Evolutionary conservation across 2,329 filamentous ascomycete genomes (phyloP).

Genomic region (Cladorrhinum sp.): DNA sequence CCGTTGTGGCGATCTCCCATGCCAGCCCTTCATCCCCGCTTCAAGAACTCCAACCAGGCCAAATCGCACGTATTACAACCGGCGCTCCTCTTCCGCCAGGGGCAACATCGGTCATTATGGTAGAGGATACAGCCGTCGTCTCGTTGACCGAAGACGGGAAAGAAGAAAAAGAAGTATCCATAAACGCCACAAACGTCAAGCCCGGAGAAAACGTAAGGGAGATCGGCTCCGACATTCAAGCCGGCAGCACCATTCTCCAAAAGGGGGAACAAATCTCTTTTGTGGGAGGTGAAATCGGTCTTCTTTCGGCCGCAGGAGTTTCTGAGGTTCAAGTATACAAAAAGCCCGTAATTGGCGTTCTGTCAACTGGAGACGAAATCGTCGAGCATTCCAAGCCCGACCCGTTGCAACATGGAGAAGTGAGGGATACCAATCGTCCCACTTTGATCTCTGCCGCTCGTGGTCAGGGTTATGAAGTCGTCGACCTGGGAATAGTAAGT

Average conservation of each 20-base stretch:
- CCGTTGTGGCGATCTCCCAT: constrained; percentile 82
- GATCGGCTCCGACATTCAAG: constrained; percentile 79
- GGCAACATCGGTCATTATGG: constrained; percentile 91
- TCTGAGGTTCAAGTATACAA: constrained; percentile 68
- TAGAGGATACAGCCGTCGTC: constrained; percentile 83
- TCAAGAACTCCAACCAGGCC: constrained; percentile 60
- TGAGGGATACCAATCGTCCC: constrained; percentile 89
- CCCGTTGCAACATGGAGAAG: constrained; percentile 71
- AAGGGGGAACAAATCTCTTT: constrained; percentile 81
- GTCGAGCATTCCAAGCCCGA: constrained; percentile 67
- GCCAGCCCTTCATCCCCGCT: constrained; percentile 54
- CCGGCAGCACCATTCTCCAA: constrained; percentile 66
- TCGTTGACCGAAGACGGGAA: constrained; percentile 72
- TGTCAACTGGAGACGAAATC: constrained; percentile 95
- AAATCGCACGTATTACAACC: constrained; percentile 89
- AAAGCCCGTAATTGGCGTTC: constrained; percentile 75
- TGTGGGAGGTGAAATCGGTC: constrained; percentile 84
- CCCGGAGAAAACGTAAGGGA: constrained; percentile 86
- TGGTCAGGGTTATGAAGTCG: constrained; percentile 71
- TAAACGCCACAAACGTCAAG: constrained; percentile 72
- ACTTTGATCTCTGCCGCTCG: constrained; percentile 75
- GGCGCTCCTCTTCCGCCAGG: constrained; percentile 86
- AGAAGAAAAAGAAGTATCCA: constrained; percentile 85
- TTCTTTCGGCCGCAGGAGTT: constrained; percentile 82
- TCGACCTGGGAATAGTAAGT: constrained; percentile 83